Evolutionary conservation across 306 rosid species (phyloP).

Genomic region (Castanopsis chinensis): DNA sequence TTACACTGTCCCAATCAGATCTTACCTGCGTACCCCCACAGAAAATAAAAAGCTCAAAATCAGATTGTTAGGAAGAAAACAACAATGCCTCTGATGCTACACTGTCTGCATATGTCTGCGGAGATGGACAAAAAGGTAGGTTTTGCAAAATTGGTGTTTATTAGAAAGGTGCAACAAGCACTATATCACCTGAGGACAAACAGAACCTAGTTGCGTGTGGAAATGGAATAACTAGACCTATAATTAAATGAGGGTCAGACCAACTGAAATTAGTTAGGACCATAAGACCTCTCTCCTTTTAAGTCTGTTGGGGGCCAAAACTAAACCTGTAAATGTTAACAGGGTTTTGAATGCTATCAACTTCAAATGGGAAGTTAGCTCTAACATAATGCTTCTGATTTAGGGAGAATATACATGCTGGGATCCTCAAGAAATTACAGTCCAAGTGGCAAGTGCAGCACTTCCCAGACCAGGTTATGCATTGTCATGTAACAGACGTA

Average conservation of each 20-base stretch:
- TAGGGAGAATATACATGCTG: not conserved
- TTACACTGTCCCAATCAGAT: slow-evolving; percentile 74
- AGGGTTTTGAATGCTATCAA: not conserved
- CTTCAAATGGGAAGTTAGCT: not conserved
- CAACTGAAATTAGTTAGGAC: not conserved
- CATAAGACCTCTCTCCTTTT: not conserved
- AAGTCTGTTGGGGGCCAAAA: not conserved
- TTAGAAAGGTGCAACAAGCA: no score
- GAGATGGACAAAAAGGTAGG: not conserved
- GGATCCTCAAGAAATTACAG: not conserved
- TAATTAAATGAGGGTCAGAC: not conserved
- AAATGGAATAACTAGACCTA: not conserved
- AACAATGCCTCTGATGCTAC: no score
- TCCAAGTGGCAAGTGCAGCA: not conserved
- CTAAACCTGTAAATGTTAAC: not conserved
- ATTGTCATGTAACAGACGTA: not conserved
- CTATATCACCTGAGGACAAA: no score
- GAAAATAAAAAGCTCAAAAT: slow-evolving; percentile 7
- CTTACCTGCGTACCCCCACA: slow-evolving; percentile 54
- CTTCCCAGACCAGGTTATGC: not conserved
- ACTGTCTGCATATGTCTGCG: no score
- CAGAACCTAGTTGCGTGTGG: not conserved
- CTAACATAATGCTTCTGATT: not conserved
- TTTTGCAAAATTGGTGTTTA: not conserved
- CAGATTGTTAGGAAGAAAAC: not conserved